Percentiles rank a stretch among this genome's conserved stretches.
Evolutionary conservation across 148 eudicot species (phyloP).

Genomic region (Vaccinium corymbosum): DNA sequence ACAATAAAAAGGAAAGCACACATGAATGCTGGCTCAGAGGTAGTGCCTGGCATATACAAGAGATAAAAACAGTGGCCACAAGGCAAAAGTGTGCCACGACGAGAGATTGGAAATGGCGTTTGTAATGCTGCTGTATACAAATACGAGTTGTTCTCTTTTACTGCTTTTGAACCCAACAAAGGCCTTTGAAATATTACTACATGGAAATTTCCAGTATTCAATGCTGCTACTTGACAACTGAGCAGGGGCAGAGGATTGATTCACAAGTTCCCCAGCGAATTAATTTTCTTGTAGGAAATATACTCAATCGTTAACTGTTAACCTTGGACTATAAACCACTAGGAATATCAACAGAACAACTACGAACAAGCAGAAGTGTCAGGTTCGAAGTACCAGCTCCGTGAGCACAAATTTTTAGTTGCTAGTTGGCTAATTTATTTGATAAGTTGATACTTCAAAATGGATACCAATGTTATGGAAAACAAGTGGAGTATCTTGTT

Average conservation of each 20-base stretch:
- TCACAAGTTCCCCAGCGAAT: background rate
- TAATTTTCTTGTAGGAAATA: background rate
- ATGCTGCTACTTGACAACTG: background rate
- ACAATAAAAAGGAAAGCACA: background rate
- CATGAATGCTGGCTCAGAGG: background rate
- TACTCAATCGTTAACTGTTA: background rate
- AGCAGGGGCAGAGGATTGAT: background rate
- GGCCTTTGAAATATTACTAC: background rate
- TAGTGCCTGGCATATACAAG: background rate
- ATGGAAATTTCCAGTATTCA: background rate
- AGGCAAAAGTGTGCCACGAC: background rate
- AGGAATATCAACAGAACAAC: background rate
- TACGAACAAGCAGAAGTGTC: background rate
- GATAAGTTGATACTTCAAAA: background rate
- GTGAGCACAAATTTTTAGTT: background rate
- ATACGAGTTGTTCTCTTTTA: background rate
- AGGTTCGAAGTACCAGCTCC: background rate
- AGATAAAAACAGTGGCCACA: background rate
- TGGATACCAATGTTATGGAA: background rate
- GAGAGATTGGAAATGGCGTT: background rate
- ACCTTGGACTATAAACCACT: background rate
- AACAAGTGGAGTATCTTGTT: background rate
- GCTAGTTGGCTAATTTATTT: background rate
- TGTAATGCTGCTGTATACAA: background rate
- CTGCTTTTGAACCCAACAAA: constrained; percentile 1